Evolutionary conservation across 768 basidiomycete species (phyloP).

Genomic region (Clavaria fumosa): DNA sequence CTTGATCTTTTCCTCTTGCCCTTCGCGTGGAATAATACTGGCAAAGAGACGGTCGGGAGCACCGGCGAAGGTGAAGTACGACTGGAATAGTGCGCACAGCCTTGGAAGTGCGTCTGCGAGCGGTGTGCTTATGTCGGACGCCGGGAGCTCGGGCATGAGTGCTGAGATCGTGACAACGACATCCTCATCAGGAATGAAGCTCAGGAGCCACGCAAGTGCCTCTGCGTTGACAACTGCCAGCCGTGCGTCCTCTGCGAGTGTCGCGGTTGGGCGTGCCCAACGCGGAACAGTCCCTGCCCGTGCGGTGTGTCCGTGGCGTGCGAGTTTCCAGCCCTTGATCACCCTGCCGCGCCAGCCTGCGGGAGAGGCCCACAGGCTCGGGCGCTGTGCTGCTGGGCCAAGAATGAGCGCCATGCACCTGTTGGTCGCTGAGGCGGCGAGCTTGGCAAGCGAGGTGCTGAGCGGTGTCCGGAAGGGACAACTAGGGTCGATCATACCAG

Average conservation of each 20-base stretch:
- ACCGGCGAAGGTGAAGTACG: constrained; percentile 4
- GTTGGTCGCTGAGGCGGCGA: not conserved
- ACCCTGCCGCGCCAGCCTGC: constrained; percentile 2
- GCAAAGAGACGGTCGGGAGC: constrained; percentile 2
- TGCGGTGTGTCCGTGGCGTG: not conserved
- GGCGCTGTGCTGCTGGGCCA: constrained; percentile 2
- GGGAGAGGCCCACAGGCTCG: constrained; percentile 1
- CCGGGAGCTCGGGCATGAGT: constrained; percentile 1
- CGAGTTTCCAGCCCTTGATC: constrained; percentile 3
- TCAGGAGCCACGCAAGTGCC: constrained; percentile 4
- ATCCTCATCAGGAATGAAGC: constrained; percentile 1
- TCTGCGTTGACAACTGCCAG: not conserved
- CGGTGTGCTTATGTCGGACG: constrained; percentile 3
- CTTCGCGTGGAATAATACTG: constrained; percentile 2
- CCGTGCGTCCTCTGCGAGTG: not conserved
- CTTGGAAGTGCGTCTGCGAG: constrained; percentile 4
- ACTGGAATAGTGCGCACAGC: constrained; percentile 5
- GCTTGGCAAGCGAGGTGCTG: not conserved
- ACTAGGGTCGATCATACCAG: constrained; percentile 3
- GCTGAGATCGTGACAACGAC: constrained; percentile 1
- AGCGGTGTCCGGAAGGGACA: constrained; percentile 6
- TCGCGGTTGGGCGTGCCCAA: constrained; percentile 2
- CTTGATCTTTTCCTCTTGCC: constrained; percentile 2
- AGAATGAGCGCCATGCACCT: not conserved
- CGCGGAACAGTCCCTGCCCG: constrained; percentile 2